Base-by-base conservation (phyloP, 495 filamentous ascomycete species). In the Aspergillus sparsus region DNA sequence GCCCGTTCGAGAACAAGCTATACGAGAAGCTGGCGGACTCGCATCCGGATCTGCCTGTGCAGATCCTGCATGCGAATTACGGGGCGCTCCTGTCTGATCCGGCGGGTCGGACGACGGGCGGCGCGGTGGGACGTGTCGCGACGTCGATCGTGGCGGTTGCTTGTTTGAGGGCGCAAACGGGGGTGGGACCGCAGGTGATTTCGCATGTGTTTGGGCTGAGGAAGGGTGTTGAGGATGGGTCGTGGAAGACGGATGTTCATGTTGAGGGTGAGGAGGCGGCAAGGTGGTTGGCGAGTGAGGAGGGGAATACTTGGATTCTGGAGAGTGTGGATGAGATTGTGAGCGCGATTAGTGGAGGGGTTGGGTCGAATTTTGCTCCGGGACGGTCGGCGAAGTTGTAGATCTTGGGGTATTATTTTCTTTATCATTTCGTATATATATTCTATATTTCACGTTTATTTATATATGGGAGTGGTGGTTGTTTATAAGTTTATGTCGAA, bases 11-110 rank as follows among this genome's bases (percentile, higher is more conserved):
- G 68, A 74, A 68, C 7, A 91, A 90, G 71, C 79, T 93, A 4
- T 81, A 83, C 52, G 67, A 77, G 6, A 88, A 85, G 67, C 78
- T 93, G 1, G 86, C 83, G 0, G 77, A 81, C 31, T 82, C 87
- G 11, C 89, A 93, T 63, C 88, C 89, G 1, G 89, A 93, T 65
- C 70, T 93, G 15, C 89, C 89, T 0, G 87, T 91, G n/a, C 81
- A 86, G 57, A 91, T 93, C 61, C 73, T 92, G 35, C 79, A 85
- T 49, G 76, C 76, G 57, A 83, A 92, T 57, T 93, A 93, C 67
- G 86, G 88, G 1, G 83, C 83, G 13, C 62, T 92, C 12, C 79
- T 93, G 37, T 79, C 86, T 1, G 86, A 91, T 63, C 88, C 89
- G 0, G 74, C 83, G 6, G 81, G 86, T 34, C 84, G 87, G 12